A percentile compares a stretch with the other conserved stretches of the same genome.
phyloP scores from a whole-genome alignment of 129 eudicot genomes.

The Rutidosis leptorrhynchoides region DNA sequence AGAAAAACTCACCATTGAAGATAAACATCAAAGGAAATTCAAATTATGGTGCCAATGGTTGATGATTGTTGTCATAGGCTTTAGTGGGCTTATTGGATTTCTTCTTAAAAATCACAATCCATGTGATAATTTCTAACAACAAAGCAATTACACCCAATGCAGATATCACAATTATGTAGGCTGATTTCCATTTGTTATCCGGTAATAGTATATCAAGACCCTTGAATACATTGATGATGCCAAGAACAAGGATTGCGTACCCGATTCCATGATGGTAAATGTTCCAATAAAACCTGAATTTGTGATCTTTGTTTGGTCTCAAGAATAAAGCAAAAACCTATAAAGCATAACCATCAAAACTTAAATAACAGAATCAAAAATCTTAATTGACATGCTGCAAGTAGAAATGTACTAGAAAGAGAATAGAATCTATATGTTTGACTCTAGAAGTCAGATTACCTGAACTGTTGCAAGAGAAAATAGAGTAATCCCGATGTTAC shows the following conservation, averaged over 20 bases:
- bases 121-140: constrained; percentile 63
- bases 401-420: not conserved
- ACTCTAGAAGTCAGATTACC: constrained; percentile 43
- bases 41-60: constrained; percentile 40
- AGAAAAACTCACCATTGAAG: constrained; percentile 7
- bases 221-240: constrained; percentile 81
- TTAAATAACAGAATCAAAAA: not conserved
- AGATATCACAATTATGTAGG: constrained; percentile 44
- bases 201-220: constrained; percentile 75
- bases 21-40: constrained; percentile 12
- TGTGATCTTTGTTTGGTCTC: constrained; percentile 90
- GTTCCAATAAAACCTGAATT: constrained; percentile 77
- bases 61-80: constrained; percentile 52
- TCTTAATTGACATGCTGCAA: not conserved
- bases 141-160: constrained; percentile 56
- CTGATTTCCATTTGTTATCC: constrained; percentile 62
- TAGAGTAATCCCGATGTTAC: constrained; percentile 72
- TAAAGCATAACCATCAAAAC: not conserved
- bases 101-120: constrained; percentile 56
- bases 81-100: constrained; percentile 53
- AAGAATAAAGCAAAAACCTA: constrained; percentile 85
- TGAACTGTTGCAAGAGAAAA: constrained; percentile 83
- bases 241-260: constrained; percentile 60
- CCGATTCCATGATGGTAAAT: constrained; percentile 87
- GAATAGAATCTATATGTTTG: constrained; percentile 4